Percentiles rank a stretch among this genome's conserved stretches.
Conservation (phyloP, 1,284 basidiomycete species). For the Austropuccinia psidii region DNA sequence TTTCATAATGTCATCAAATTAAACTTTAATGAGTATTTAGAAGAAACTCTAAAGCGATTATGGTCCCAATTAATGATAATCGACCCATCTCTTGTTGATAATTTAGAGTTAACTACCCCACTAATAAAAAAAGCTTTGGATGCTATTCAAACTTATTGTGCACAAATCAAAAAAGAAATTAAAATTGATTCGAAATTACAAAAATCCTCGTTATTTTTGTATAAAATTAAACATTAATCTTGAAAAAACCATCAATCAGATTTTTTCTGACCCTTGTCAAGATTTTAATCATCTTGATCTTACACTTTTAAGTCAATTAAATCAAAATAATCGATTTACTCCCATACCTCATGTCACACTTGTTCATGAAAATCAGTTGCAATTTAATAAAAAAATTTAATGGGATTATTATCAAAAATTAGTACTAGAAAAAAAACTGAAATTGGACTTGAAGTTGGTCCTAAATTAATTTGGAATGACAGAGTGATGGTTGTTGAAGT, state of each 20-base stretch:
- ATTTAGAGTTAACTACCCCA: neutral
- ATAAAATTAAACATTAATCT: slow-evolving; percentile 4
- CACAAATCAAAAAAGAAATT: slow-evolving; percentile 25
- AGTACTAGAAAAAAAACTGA: slow-evolving; percentile 51
- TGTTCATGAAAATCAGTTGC: slow-evolving; percentile 16
- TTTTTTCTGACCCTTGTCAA: no score
- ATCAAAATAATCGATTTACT: neutral
- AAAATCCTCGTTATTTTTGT: slow-evolving; percentile 6
- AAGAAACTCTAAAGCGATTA: slow-evolving; percentile 38
- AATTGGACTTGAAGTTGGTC: slow-evolving; percentile 55
- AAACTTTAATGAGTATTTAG: slow-evolving; percentile 52
- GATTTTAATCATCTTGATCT: no score
- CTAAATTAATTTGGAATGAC: slow-evolving; percentile 63
- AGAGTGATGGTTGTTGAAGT: slow-evolving; percentile 63
- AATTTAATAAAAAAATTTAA: no score
- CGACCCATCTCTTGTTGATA: neutral
- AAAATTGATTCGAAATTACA: neutral
- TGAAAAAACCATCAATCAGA: neutral
- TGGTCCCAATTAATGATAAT: slow-evolving; percentile 11
- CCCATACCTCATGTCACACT: slow-evolving; percentile 10
- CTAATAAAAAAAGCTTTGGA: slow-evolving; percentile 56
- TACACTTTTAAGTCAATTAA: no score
- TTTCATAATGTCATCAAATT: slow-evolving; percentile 64
- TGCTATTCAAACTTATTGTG: slow-evolving; percentile 50
- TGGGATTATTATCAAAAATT: slow-evolving; percentile 63